Evolutionary conservation across 148 eudicot genomes (phyloP).

Genomic region (Camellia japonica): DNA sequence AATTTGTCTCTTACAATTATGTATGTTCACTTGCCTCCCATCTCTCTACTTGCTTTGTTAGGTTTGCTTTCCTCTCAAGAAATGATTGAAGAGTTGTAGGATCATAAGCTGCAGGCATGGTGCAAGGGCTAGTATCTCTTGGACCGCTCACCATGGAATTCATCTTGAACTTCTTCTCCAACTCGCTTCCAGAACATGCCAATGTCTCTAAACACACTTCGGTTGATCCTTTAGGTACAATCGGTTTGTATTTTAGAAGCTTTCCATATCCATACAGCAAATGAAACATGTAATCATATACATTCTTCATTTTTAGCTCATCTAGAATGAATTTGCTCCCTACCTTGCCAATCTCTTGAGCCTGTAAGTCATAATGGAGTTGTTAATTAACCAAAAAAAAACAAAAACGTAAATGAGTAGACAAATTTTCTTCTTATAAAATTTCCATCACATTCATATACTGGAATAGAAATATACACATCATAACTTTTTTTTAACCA

Average conservation of each 20-base stretch:
- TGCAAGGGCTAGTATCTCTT: slow-evolving; percentile 34
- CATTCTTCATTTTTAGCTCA: slow-evolving; percentile 40
- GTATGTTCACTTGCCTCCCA: slow-evolving; percentile 13
- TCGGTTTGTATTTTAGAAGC: slow-evolving; percentile 36
- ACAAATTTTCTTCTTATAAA: background rate
- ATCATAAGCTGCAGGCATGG: slow-evolving; percentile 33
- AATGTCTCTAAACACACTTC: slow-evolving; percentile 37
- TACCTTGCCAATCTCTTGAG: slow-evolving; percentile 41
- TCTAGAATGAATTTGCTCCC: slow-evolving; percentile 45
- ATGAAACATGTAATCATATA: slow-evolving; percentile 49
- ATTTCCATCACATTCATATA: too few relatives aligned
- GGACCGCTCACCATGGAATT: slow-evolving; percentile 32
- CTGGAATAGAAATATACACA: too few relatives aligned
- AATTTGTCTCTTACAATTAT: too few relatives aligned
- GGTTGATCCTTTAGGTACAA: slow-evolving; percentile 23
- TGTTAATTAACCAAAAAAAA: background rate
- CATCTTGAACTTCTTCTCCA: slow-evolving; percentile 25
- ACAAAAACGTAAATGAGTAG: background rate
- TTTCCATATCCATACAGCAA: slow-evolving; percentile 30
- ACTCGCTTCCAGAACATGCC: slow-evolving; percentile 22
- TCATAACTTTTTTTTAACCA: too few relatives aligned
- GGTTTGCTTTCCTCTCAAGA: slow-evolving; percentile 12
- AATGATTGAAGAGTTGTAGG: slow-evolving; percentile 16
- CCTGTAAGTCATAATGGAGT: slow-evolving; percentile 23
- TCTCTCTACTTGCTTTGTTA: slow-evolving; percentile 17